These are phyloP conservation scores for Closterium sp. DNA, from an alignment of 139 green algal species.

Conservation along the genomic window DNA sequence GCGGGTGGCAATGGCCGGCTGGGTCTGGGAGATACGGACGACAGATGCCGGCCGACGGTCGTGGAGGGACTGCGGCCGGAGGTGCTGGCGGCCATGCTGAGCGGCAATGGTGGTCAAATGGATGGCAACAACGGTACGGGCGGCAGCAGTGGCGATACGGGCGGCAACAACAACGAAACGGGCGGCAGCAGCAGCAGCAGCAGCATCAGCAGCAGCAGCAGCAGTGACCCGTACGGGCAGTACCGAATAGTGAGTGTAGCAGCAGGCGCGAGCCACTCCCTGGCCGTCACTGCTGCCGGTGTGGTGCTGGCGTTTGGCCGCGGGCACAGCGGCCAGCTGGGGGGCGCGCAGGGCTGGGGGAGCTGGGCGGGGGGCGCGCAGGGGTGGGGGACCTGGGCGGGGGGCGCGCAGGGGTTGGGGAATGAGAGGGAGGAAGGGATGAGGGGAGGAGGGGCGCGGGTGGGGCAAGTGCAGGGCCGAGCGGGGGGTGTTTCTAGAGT, in stretches of 20 bases:
- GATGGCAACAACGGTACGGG: not conserved
- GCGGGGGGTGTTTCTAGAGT: not conserved
- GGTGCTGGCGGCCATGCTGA: slow-evolving; percentile 66
- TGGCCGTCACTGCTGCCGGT: slow-evolving; percentile 82
- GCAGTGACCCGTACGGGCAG: not conserved
- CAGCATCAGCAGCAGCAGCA: too few species aligned
- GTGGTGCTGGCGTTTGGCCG: not conserved
- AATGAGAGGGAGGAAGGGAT: not conserved
- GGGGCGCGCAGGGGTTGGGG: not conserved
- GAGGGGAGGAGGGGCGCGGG: not conserved
- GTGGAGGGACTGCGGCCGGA: not conserved
- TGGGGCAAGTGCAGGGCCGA: not conserved
- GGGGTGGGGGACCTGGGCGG: too few species aligned
- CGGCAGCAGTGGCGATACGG: too few species aligned
- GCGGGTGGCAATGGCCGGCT: not conserved
- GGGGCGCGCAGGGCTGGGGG: not conserved
- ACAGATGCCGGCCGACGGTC: not conserved
- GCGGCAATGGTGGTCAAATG: slow-evolving; percentile 42
- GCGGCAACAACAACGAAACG: too few species aligned
- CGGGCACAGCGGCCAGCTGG: not conserved
- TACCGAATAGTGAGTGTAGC: slow-evolving; percentile 77
- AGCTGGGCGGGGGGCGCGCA: too few species aligned
- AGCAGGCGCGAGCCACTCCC: slow-evolving; percentile 85
- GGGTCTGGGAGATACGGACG: not conserved
- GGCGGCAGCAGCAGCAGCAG: too few species aligned